Evolutionary conservation across 176 grass and related monocot genomes (phyloP), one percentile per base, ranked within the genome.

Genomic region (Tuctoria greenei): DNA sequence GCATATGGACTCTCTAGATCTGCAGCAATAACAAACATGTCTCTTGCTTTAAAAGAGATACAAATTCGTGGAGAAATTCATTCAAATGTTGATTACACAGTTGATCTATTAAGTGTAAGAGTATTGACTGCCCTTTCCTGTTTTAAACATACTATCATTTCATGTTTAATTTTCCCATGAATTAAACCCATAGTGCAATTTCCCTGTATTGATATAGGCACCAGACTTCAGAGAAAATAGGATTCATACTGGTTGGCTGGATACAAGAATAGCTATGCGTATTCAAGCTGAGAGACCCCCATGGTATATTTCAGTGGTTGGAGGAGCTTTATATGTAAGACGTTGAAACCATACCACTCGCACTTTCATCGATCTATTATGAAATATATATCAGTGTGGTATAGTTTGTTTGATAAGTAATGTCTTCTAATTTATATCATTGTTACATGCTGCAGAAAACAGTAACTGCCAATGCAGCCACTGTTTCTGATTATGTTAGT

Each of bases 41-140:
- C 88, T 79, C 90, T 99, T 83, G 95, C 89, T 59, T 64, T 99
- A 77, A 99, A 99, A 84, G 95, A 95, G 76, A 88, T 99, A 45
- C 95, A 99, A 79, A 98, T 99, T 51, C 91, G 89, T 43, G 95
- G 95, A 58, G 95, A 99, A 90, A 99, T 95, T 85, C 95, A 69
- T 82, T 84, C 91, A 71, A 99, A 99, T 49, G 95, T 99, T 88
- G 95, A 99, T 81, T 99, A 99, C 81, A 94, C 95, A 21, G 88
- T 99, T 77, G 95, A 99, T 79, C 91, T 99, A 44, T 90, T 99
- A 72, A 92, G 95, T 73, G 95, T 95, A 95, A 90, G 81, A 64
- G 74, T 77, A 34, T 46, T 42, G 44, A 36, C 54, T 49, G 16
- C 45, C 10, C 47, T 64, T 46, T 74, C 61, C 60, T 69, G 25